Conservation (phyloP, 2,329 filamentous ascomycete genomes). For the Apiospora marii region DNA sequence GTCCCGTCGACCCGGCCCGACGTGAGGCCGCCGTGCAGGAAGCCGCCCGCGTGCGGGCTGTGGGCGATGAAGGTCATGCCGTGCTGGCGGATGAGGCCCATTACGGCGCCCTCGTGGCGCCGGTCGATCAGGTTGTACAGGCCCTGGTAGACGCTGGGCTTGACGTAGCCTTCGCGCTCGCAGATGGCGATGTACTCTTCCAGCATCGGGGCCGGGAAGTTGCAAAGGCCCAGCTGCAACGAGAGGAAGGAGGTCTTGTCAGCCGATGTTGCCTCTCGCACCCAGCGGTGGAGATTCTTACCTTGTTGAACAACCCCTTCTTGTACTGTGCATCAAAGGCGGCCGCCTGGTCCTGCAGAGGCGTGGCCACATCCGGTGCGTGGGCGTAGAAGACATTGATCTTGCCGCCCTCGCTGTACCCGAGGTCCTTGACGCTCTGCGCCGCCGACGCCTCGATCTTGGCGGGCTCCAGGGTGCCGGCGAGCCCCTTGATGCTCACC, state of each 20-base stretch:
- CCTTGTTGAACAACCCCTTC: conserved; percentile 23
- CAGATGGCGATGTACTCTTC: conserved; percentile 28
- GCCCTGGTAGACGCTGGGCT: conserved; percentile 31
- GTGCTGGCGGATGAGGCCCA: conserved; percentile 27
- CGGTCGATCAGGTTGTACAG: conserved; percentile 30
- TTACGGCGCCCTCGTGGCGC: conserved; percentile 24
- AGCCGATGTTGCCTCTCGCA: background rate
- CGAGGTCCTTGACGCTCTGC: background rate
- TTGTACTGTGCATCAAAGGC: conserved; percentile 24
- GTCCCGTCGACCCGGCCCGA: conserved; percentile 31
- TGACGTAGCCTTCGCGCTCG: conserved; percentile 29
- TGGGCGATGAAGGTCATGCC: conserved; percentile 27
- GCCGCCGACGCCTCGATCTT: conserved; percentile 27
- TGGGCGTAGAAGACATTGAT: conserved; percentile 25
- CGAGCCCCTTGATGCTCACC: conserved; percentile 10
- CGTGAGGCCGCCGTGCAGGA: conserved; percentile 32
- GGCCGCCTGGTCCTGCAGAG: conserved; percentile 26
- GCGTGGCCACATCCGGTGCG: conserved; percentile 24
- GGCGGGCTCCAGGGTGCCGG: conserved; percentile 26
- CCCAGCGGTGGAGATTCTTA: background rate
- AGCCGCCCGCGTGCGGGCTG: conserved; percentile 32
- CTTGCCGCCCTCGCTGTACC: conserved; percentile 2
- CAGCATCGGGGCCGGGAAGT: conserved; percentile 20
- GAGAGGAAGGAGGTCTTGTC: background rate
- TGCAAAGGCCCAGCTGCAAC: conserved; percentile 9